Evolutionary conservation across 1,284 basidiomycete species (phyloP).

Genomic region (Pseudozyma tsukubaensis): DNA sequence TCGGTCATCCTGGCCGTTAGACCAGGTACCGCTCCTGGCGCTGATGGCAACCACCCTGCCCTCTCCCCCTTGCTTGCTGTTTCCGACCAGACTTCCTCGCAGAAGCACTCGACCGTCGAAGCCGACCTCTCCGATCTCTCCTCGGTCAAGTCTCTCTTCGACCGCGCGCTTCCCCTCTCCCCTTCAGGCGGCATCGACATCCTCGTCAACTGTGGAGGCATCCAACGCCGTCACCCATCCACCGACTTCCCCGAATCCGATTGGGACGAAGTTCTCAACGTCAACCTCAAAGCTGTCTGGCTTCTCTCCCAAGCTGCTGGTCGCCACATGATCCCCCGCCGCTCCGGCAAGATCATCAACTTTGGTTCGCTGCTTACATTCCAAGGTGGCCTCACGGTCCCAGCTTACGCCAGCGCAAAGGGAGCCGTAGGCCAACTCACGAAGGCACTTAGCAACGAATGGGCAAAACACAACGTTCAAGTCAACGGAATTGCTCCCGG

Average conservation of each 20-base stretch:
- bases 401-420: conserved; percentile 88
- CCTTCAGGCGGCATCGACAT: conserved; percentile 77
- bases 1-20: conserved; percentile 76
- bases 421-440: conserved; percentile 76
- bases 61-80: conserved; percentile 18
- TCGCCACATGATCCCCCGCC: conserved; percentile 53
- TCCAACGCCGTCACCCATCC: conserved; percentile 73
- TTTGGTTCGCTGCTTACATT: conserved; percentile 63
- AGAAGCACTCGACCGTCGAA: conserved; percentile 74
- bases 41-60: conserved; percentile 22
- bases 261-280: conserved; percentile 78
- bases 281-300: conserved; percentile 61
- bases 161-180: conserved; percentile 75
- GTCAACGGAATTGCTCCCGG: conserved; percentile 82
- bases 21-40: conserved; percentile 25
- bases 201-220: conserved; percentile 93
- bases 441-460: conserved; percentile 74
- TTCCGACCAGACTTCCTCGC: conserved; percentile 70
- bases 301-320: conserved; percentile 57
- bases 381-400: conserved; percentile 72
- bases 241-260: conserved; percentile 84
- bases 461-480: conserved; percentile 84
- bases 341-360: conserved; percentile 62
- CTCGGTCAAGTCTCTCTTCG: conserved; percentile 77
- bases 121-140: conserved; percentile 81